Evolutionary conservation across 1,284 basidiomycete species (phyloP), one percentile per base, ranked within the genome.

Genomic region (Butyriboletus appendiculatus): DNA sequence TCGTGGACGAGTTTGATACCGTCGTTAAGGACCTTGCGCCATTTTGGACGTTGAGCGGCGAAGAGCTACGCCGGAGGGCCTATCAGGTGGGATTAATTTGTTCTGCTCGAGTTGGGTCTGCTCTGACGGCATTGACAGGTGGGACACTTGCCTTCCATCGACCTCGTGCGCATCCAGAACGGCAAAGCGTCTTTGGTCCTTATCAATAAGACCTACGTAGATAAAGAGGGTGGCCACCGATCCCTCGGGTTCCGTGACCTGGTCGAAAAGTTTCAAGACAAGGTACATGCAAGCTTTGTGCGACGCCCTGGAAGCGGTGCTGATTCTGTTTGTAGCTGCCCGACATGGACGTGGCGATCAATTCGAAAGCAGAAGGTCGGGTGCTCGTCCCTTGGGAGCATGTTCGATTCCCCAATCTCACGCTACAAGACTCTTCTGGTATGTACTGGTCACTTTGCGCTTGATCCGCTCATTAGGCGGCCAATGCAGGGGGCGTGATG

Each of bases 1-100:
- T 98, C 75, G 79, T 94, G 20, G 95, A 98, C 73, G 95, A 97
- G 68, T 98, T 94, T 66, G 92, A 97, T 64, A 81, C 85, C 30
- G 78, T 97, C n/a, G 71, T 82, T 53, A 76, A 80, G 45, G 95
- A 97, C 68, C 74, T 98, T 53, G 81, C 79, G 28, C 93, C 93
- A 0, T 98, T 94, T 68, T 90, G 88, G 82, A 70, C 77, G 11
- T 68, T 97, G 34, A 76, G 81, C 10, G 88, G 90, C 0, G 78
- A 77, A 54, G 92, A 96, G 66, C 66, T 97, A 44, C 76, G 90
- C 53, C 72, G 81, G 57, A 77, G 94, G 43, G 84, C 88, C 11
- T 67, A 76, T n/a, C 84, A 94, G 75, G 90, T 87, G 57, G 30
- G 77, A 57, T 43, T 46, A 12, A 14, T 15, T 38, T 9, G 4